A percentile compares a stretch with the other conserved stretches of the same genome.
These are phyloP conservation scores for Cyanodermella asteris DNA, from an alignment of 2,329 filamentous ascomycete species.

Conservation along the genomic window DNA sequence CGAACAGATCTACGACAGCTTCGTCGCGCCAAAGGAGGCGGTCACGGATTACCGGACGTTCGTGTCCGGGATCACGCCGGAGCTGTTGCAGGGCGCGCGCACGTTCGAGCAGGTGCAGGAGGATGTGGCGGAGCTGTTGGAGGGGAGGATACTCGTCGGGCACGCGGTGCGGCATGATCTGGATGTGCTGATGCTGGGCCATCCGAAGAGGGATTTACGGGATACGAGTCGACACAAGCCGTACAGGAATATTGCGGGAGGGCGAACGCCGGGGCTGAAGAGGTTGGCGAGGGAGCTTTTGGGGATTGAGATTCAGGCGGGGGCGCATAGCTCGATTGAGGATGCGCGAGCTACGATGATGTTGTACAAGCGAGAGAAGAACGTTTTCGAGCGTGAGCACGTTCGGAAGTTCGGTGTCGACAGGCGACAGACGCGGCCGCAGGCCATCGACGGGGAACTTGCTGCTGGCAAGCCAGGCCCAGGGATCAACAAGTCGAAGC, in stretches of 20 bases:
- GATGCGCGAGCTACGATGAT: slow-evolving; percentile 84
- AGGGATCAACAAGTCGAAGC: slow-evolving; percentile 24
- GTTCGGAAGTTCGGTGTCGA: slow-evolving; percentile 35
- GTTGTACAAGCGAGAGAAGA: slow-evolving; percentile 63
- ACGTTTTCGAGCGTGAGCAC: slow-evolving; percentile 65
- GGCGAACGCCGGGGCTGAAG: slow-evolving; percentile 29
- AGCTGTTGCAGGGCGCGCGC: slow-evolving; percentile 47
- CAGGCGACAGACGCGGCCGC: slow-evolving; percentile 6
- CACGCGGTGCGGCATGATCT: slow-evolving; percentile 67
- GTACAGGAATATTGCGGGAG: slow-evolving; percentile 41
- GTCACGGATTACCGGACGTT: slow-evolving; percentile 82
- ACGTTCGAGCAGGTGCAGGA: slow-evolving; percentile 56
- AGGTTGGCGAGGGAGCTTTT: slow-evolving; percentile 33
- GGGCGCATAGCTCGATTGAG: slow-evolving; percentile 39
- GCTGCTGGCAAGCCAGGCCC: slow-evolving; percentile 13
- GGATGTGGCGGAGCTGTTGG: slow-evolving; percentile 46
- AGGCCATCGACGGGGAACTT: too few relatives aligned
- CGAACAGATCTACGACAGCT: slow-evolving; percentile 81
- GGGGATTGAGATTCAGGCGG: slow-evolving; percentile 36
- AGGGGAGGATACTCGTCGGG: slow-evolving; percentile 53
- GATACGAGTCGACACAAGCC: slow-evolving; percentile 62
- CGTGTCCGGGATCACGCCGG: slow-evolving; percentile 60
- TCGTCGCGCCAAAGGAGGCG: slow-evolving; percentile 52
- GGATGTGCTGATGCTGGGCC: slow-evolving; percentile 51
- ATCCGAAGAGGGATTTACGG: slow-evolving; percentile 56